A percentile compares a stretch with the other conserved stretches of the same genome.
Conservation (phyloP, 2,329 filamentous ascomycete species). For the Aspergillus fructus region DNA sequence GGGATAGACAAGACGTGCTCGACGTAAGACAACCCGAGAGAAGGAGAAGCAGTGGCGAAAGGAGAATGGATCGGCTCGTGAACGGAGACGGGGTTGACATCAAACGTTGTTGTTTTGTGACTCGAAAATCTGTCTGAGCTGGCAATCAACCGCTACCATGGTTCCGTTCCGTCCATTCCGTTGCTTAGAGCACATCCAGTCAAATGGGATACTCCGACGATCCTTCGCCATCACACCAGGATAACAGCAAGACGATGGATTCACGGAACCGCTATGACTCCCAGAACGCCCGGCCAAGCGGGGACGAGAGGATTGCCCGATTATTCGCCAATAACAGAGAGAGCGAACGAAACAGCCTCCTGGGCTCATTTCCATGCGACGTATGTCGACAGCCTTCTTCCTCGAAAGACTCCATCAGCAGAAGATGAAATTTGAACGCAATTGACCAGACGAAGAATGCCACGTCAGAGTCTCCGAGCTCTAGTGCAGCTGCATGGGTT, state of each 20-base stretch:
- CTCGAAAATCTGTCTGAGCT: slow-evolving; percentile 27
- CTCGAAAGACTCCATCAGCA: slow-evolving; percentile 24
- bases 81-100: slow-evolving; percentile 17
- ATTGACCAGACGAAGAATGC: slow-evolving; percentile 36
- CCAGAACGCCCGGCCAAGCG: slow-evolving; percentile 19
- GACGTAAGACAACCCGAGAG: slow-evolving; percentile 26
- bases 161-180: slow-evolving; percentile 22
- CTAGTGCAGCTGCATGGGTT: slow-evolving; percentile 41
- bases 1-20: slow-evolving; percentile 19
- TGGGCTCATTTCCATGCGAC: slow-evolving; percentile 15
- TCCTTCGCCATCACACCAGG: slow-evolving; percentile 21
- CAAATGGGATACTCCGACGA: slow-evolving; percentile 22
- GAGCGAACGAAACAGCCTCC: slow-evolving; percentile 9
- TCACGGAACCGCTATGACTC: slow-evolving; percentile 10
- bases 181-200: slow-evolving; percentile 17
- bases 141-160: slow-evolving; percentile 30
- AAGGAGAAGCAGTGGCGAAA: slow-evolving; percentile 30
- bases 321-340: slow-evolving; percentile 15
- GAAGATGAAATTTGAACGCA: slow-evolving; percentile 24
- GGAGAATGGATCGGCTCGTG: slow-evolving; percentile 21
- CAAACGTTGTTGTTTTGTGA: slow-evolving; percentile 16
- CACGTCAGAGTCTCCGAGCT: slow-evolving; percentile 43
- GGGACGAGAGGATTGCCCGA: slow-evolving; percentile 12
- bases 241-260: slow-evolving; percentile 9
- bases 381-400: slow-evolving; percentile 22